Evolutionary conservation across 805 yeast genomes (phyloP).

Genomic region (Yarrowia deformans): DNA sequence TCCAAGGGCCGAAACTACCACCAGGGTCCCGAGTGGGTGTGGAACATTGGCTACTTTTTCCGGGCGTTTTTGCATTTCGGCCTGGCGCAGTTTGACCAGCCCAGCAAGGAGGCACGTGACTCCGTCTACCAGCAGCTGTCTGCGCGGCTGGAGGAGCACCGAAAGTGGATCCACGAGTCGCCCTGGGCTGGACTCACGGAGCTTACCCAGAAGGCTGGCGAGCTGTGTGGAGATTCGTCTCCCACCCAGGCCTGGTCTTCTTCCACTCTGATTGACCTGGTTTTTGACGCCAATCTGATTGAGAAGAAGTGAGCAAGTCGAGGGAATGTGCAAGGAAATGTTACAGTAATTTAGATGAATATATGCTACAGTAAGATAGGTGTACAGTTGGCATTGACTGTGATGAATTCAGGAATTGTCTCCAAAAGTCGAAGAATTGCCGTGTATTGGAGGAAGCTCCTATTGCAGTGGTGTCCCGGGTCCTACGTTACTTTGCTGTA

Average conservation of each 20-base stretch:
- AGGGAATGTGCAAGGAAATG: too few relatives aligned
- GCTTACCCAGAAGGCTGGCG: slow-evolving; percentile 88
- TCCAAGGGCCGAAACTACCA: slow-evolving; percentile 96
- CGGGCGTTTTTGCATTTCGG: slow-evolving; percentile 74
- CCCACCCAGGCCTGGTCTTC: slow-evolving; percentile 98
- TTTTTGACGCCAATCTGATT: slow-evolving; percentile 56
- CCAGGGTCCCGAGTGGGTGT: slow-evolving; percentile 99
- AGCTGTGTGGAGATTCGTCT: slow-evolving; percentile 80
- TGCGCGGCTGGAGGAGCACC: slow-evolving; percentile 67
- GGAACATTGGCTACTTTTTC: slow-evolving; percentile 87
- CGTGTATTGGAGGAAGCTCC: too few relatives aligned
- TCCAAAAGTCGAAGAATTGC: too few relatives aligned
- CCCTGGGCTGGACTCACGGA: slow-evolving; percentile 96
- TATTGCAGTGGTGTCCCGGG: too few relatives aligned
- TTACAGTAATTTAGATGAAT: slow-evolving; percentile 31
- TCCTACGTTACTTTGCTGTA: too few relatives aligned
- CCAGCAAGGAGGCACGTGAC: slow-evolving; percentile 44
- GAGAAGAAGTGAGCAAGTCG: neutral
- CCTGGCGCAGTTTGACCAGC: slow-evolving; percentile 49
- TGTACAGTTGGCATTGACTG: too few relatives aligned
- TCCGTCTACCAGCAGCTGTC: slow-evolving; percentile 62
- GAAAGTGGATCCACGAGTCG: slow-evolving; percentile 72
- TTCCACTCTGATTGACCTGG: slow-evolving; percentile 82
- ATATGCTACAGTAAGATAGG: neutral
- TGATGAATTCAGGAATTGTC: too few relatives aligned